Evolutionary conservation across 2,329 filamentous ascomycete genomes (phyloP).

Genomic region (Aaosphaeria pasadenensis): DNA sequence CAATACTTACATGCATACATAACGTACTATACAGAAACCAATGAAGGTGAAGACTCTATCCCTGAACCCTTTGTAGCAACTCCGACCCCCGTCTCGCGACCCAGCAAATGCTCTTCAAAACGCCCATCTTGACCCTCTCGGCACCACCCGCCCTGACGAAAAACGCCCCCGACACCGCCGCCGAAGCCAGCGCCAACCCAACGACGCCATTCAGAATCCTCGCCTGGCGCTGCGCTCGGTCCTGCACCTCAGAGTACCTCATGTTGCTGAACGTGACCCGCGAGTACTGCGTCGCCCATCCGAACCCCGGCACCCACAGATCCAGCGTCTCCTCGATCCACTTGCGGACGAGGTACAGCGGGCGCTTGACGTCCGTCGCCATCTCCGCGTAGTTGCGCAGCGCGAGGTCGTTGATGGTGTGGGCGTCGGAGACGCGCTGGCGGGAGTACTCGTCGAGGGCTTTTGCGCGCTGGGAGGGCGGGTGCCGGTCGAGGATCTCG

Average conservation of each 20-base stretch:
- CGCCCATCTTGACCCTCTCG: slow-evolving; percentile 20
- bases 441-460: slow-evolving; percentile 73
- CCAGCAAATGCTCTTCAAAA: slow-evolving; percentile 24
- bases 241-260: slow-evolving; percentile 79
- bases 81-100: slow-evolving; percentile 14
- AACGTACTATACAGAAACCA: too few species aligned
- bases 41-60: too few species aligned
- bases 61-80: not conserved
- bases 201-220: slow-evolving; percentile 29
- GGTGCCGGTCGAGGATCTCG: slow-evolving; percentile 70
- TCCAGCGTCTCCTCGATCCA: slow-evolving; percentile 80
- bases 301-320: slow-evolving; percentile 69
- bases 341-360: slow-evolving; percentile 77
- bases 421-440: slow-evolving; percentile 71
- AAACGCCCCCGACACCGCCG: slow-evolving; percentile 15
- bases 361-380: slow-evolving; percentile 78
- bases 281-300: slow-evolving; percentile 91
- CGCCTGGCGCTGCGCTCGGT: slow-evolving; percentile 54
- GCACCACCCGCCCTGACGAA: slow-evolving; percentile 20
- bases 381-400: slow-evolving; percentile 92
- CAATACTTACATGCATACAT: too few species aligned
- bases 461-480: slow-evolving; percentile 27
- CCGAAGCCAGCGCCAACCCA: slow-evolving; percentile 14
- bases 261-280: slow-evolving; percentile 93
- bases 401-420: slow-evolving; percentile 89